phyloP scores from a whole-genome alignment of 2,329 filamentous ascomycete genomes.

The Scleromitrula shiraiana region DNA sequence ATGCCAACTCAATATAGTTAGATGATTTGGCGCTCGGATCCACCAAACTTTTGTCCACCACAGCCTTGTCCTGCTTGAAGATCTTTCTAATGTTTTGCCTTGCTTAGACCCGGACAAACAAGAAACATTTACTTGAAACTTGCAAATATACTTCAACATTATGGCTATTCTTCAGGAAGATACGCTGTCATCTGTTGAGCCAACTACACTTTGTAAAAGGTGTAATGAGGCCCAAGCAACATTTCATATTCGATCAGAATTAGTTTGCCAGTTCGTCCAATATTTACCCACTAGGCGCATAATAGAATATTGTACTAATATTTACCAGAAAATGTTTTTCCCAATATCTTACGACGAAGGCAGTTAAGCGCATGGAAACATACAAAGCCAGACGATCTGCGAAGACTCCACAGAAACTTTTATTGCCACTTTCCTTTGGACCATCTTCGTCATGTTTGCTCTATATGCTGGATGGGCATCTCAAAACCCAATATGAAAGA shows the following conservation, averaged over 20 bases:
- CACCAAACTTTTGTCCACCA: neutral
- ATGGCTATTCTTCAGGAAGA: slow-evolving; percentile 11
- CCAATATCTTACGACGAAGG: slow-evolving; percentile 70
- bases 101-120: neutral
- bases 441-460: slow-evolving; percentile 71
- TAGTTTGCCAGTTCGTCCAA: slow-evolving; percentile 27
- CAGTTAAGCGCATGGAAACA: slow-evolving; percentile 66
- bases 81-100: slow-evolving; percentile 1
- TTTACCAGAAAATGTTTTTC: slow-evolving; percentile 61
- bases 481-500: slow-evolving; percentile 55
- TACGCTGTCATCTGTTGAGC: neutral
- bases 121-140: slow-evolving; percentile 8
- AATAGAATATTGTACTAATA: slow-evolving; percentile 14
- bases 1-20: neutral
- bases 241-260: slow-evolving; percentile 27
- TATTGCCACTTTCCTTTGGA: slow-evolving; percentile 78
- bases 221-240: slow-evolving; percentile 24
- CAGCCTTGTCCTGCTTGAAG: slow-evolving; percentile 2
- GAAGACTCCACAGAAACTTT: slow-evolving; percentile 40
- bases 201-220: slow-evolving; percentile 21
- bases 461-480: slow-evolving; percentile 64
- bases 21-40: neutral
- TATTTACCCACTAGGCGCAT: neutral
- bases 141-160: slow-evolving; percentile 3
- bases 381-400: slow-evolving; percentile 43